A percentile compares a stretch with the other conserved stretches of the same genome.
Conservation (phyloP, 495 filamentous ascomycete species). For the Bombardia bombarda region DNA sequence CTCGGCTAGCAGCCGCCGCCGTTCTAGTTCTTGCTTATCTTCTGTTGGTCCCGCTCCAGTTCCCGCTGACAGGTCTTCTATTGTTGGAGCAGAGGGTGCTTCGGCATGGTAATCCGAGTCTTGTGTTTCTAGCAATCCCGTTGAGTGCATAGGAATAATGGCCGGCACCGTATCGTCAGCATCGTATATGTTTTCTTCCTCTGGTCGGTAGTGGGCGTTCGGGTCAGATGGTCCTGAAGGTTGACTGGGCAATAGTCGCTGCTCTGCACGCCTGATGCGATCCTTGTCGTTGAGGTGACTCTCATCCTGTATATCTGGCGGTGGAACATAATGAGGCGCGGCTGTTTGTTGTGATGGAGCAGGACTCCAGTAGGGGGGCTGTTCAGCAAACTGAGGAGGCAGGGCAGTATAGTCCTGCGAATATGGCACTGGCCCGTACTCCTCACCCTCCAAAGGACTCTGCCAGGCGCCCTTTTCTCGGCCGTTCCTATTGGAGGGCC, state of each 20-base stretch:
- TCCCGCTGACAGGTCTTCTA: constrained; percentile 34
- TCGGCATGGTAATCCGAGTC: constrained; percentile 6
- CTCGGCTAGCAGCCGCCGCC: constrained; percentile 61
- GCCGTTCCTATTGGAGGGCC: too few relatives aligned
- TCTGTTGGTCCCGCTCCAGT: constrained; percentile 40
- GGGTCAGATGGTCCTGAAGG: constrained; percentile 25
- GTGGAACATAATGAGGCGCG: constrained; percentile 36
- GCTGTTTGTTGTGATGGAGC: constrained; percentile 15
- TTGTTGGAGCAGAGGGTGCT: constrained; percentile 37
- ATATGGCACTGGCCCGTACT: constrained; percentile 12
- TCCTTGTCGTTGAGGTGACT: constrained; percentile 60
- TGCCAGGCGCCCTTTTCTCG: constrained; percentile 14
- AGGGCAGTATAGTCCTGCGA: constrained; percentile 18
- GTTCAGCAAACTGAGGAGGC: background rate
- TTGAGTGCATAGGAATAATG: background rate
- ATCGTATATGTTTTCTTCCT: constrained; percentile 31
- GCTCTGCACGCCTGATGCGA: constrained; percentile 57
- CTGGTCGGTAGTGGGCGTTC: constrained; percentile 38
- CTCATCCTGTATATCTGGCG: constrained; percentile 45
- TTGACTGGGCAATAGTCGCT: constrained; percentile 61
- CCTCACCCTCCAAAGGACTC: constrained; percentile 4
- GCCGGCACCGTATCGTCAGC: constrained; percentile 15
- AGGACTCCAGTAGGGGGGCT: constrained; percentile 17
- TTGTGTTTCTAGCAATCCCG: background rate
- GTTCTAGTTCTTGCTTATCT: constrained; percentile 82